Evolutionary conservation across 495 filamentous ascomycete species (phyloP).

Genomic region (Lophium mytilinum): DNA sequence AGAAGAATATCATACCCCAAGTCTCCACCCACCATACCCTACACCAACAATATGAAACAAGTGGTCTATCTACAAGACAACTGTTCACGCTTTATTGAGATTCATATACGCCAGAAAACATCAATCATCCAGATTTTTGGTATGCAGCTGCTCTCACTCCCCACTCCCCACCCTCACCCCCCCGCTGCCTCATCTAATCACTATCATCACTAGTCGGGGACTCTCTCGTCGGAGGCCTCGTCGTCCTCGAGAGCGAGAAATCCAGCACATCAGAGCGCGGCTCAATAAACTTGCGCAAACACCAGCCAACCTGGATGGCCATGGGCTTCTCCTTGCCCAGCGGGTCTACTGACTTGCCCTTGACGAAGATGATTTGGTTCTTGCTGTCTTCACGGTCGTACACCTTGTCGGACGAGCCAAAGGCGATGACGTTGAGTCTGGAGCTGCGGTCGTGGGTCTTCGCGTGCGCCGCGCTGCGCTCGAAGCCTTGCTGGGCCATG

Average conservation of each 20-base stretch:
- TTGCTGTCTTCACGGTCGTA: slow-evolving; percentile 34
- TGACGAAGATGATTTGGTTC: slow-evolving; percentile 35
- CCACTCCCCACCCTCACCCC: background rate
- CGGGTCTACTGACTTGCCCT: slow-evolving; percentile 25
- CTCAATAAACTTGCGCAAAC: slow-evolving; percentile 31
- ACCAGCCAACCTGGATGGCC: slow-evolving; percentile 31
- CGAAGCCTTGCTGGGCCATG: slow-evolving; percentile 28
- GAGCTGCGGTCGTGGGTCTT: slow-evolving; percentile 7
- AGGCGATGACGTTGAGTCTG: slow-evolving; percentile 32
- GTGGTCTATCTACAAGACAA: background rate
- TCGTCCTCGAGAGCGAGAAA: slow-evolving; percentile 23
- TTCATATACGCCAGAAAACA: background rate
- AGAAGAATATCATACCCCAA: no score
- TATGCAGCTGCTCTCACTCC: background rate
- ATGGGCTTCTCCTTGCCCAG: slow-evolving; percentile 23
- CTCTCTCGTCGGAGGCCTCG: slow-evolving; percentile 24
- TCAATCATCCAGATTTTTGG: background rate
- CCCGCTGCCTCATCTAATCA: background rate
- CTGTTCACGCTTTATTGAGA: background rate
- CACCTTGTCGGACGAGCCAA: slow-evolving; percentile 32
- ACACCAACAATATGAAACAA: background rate
- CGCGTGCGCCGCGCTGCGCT: slow-evolving; percentile 6
- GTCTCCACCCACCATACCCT: no score
- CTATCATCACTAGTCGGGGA: slow-evolving; percentile 17
- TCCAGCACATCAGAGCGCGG: slow-evolving; percentile 32